Conservation (phyloP, 2,329 filamentous ascomycete genomes). For the Ascochyta lentis region DNA sequence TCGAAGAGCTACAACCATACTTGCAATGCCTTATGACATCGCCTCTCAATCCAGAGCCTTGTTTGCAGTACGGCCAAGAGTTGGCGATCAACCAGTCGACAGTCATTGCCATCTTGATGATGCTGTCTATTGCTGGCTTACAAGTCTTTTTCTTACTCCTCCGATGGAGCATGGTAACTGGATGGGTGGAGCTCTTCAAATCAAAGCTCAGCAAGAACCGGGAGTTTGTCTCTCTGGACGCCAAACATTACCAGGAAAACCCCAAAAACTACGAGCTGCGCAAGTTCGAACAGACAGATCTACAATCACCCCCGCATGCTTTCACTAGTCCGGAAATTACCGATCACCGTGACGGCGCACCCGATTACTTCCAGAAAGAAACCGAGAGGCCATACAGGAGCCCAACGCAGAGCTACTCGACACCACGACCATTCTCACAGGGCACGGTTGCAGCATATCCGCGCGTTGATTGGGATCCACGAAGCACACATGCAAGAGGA, state of each 20-base stretch:
- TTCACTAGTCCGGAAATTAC: slow-evolving; percentile 32
- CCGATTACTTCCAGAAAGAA: slow-evolving; percentile 47
- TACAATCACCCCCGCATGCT: slow-evolving; percentile 37
- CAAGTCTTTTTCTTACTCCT: slow-evolving; percentile 85
- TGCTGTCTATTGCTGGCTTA: slow-evolving; percentile 82
- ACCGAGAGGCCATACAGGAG: slow-evolving; percentile 48
- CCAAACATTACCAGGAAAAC: slow-evolving; percentile 52
- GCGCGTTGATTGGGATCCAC: slow-evolving; percentile 47
- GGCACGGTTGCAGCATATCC: slow-evolving; percentile 20
- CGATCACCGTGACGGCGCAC: slow-evolving; percentile 36
- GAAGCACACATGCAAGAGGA: slow-evolving; percentile 47
- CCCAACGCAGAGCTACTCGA: slow-evolving; percentile 51
- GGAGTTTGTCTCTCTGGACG: slow-evolving; percentile 91
- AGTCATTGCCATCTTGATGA: slow-evolving; percentile 79
- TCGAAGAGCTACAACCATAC: slow-evolving; percentile 69
- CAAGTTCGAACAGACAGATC: slow-evolving; percentile 37
- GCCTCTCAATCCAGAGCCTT: slow-evolving; percentile 68
- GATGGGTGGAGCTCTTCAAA: slow-evolving; percentile 74
- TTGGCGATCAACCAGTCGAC: slow-evolving; percentile 78
- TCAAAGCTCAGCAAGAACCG: slow-evolving; percentile 61
- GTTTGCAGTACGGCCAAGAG: slow-evolving; percentile 64
- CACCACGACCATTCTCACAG: slow-evolving; percentile 48
- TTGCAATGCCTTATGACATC: slow-evolving; percentile 70
- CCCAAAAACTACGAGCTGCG: slow-evolving; percentile 45
- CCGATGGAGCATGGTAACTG: slow-evolving; percentile 82